Base-by-base conservation (phyloP, 352 stramenopile species). In the Phytopythium kandeliae region DNA sequence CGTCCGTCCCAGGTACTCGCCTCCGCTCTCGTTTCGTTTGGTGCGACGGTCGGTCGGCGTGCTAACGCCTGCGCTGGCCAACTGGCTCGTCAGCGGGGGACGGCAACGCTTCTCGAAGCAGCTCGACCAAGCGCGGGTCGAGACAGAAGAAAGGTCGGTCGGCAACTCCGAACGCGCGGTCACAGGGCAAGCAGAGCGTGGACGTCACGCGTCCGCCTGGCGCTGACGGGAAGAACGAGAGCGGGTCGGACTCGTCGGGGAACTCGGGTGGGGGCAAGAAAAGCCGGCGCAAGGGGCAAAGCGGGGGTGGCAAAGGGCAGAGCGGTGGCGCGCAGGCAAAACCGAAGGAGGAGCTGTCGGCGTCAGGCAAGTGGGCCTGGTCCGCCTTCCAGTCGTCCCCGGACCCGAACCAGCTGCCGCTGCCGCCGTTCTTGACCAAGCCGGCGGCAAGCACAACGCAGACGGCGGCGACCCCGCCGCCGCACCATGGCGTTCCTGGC, bases 321-420 rank as follows among this genome's bases (percentile, higher is more conserved):
- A 31, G 9, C 38, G 67, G 60, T 36, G 54, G 34, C 35, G 51
- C 62, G 22, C 54, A 58, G 49, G 12, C 55, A 25, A 74, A 83
- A 56, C 51, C 62, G 47, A 83, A 86, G 44, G 64, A 81, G 42
- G 67, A 83, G 40, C 52, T 78, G 7, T 86, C 75, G 35, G 55
- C 71, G 0, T 69, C 64, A 5, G 74, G 77, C 36, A 92, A 92
- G 50, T 92, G 78, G 78, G 81, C 81, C 11, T 92, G 81, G 81
- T 90, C 78, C 44, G 78, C 78, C 26, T 92, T 92, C 52, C 81
- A 92, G 60, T 88, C 78, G 21, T 90, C 81, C 4, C 81, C 81
- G 9, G 81, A 92, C 22, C 81, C 81, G 9, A 70, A 74, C 56
- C 67, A 83, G 40, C 59, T 92, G 10, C 81, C 81, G 35, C 62